Percentiles rank a stretch among this genome's conserved stretches.
These are phyloP conservation scores for Elaphomyces granulatus DNA, from an alignment of 495 filamentous ascomycete genomes.

Conservation along the genomic window DNA sequence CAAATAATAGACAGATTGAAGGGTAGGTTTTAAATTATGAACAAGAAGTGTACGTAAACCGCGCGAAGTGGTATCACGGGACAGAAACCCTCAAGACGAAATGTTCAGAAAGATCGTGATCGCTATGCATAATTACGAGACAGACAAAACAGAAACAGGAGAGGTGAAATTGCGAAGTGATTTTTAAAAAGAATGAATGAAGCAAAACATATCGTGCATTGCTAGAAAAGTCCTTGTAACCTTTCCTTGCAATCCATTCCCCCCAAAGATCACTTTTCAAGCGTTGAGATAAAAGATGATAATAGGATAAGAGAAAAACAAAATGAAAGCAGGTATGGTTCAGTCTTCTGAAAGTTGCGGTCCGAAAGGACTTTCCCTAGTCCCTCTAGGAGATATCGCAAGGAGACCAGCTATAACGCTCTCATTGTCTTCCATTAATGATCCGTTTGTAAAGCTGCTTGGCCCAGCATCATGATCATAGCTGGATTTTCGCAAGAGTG, in stretches of 20 bases:
- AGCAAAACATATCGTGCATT: background rate
- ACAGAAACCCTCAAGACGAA: no score
- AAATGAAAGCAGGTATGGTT: background rate
- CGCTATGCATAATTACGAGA: background rate
- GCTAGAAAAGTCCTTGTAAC: background rate
- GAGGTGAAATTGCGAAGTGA: background rate
- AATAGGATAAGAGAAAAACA: background rate
- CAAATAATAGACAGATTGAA: background rate
- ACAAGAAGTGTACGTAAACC: background rate
- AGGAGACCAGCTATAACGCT: slow-evolving; percentile 29
- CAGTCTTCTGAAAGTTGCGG: slow-evolving; percentile 15
- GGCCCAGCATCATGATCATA: slow-evolving; percentile 61
- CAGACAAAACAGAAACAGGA: background rate
- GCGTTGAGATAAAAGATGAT: background rate
- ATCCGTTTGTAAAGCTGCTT: slow-evolving; percentile 22
- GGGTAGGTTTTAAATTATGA: background rate
- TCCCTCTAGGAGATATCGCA: slow-evolving; percentile 24
- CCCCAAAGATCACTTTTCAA: background rate
- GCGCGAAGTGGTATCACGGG: background rate
- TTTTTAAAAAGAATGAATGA: background rate
- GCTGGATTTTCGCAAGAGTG: slow-evolving; percentile 49
- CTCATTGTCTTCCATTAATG: slow-evolving; percentile 26
- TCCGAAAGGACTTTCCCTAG: slow-evolving; percentile 24
- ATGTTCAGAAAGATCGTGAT: no score
- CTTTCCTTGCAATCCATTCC: no score